These are phyloP conservation scores for Lycium ferocissimum DNA, from an alignment of 257 asterid genomes.

Conservation along the genomic window DNA sequence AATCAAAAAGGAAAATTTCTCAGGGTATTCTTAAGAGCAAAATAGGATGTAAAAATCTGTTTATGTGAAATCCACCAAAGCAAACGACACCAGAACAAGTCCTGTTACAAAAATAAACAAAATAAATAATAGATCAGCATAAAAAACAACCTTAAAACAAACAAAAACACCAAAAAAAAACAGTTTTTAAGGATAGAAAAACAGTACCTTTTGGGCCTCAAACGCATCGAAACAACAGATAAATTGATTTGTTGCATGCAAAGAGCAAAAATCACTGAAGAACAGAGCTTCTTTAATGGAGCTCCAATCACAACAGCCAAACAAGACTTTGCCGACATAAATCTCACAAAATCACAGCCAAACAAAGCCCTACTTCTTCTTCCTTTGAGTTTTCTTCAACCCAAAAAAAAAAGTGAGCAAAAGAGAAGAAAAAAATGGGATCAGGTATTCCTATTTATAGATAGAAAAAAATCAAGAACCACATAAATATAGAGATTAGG, in stretches of 20 bases:
- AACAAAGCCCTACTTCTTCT: constrained; percentile 29
- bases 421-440: constrained; percentile 37
- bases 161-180: constrained; percentile 13
- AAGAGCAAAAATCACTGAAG: constrained; percentile 42
- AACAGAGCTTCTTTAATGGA: constrained; percentile 54
- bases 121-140: constrained; percentile 46
- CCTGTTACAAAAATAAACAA: constrained; percentile 54
- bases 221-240: constrained; percentile 84
- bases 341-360: constrained; percentile 45
- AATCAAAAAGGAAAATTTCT: neutral
- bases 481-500: constrained; percentile 50
- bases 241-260: constrained; percentile 51
- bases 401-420: neutral
- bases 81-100: constrained; percentile 93
- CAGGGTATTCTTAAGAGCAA: constrained; percentile 64
- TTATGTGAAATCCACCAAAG: constrained; percentile 95
- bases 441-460: constrained; percentile 50
- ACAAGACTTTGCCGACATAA: constrained; percentile 88
- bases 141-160: constrained; percentile 36
- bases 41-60: constrained; percentile 62
- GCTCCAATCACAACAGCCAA: constrained; percentile 65
- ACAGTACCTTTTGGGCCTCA: constrained; percentile 90
- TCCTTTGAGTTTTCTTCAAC: constrained; percentile 27
- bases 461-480: neutral
- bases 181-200: neutral